Percentiles rank a stretch among this genome's conserved stretches.
phyloP scores from a whole-genome alignment of 805 yeast genomes.

The Kodamaea restingae region DNA sequence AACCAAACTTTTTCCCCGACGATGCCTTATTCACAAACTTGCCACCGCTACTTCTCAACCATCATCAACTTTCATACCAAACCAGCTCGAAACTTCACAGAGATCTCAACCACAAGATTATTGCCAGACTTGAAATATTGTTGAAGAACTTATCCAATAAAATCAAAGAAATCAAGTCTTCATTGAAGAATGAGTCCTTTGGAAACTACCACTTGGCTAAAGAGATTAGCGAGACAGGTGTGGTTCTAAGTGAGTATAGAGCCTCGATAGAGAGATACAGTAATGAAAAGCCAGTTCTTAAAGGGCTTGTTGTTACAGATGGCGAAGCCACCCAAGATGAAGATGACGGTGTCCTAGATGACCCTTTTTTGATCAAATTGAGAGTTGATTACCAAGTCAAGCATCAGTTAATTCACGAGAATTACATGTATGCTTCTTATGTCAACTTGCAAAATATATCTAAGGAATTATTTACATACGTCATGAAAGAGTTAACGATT shows the following conservation, averaged over 20 bases:
- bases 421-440: constrained; percentile 39
- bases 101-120: constrained; percentile 30
- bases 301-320: constrained; percentile 17
- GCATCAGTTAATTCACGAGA: constrained; percentile 38
- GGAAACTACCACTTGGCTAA: constrained; percentile 32
- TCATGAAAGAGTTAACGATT: constrained; percentile 33
- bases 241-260: constrained; percentile 38
- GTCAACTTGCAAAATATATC: constrained; percentile 40
- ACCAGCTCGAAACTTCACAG: constrained; percentile 26
- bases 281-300: constrained; percentile 32
- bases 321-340: constrained; percentile 20
- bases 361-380: constrained; percentile 40
- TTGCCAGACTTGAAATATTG: constrained; percentile 36
- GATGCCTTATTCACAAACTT: constrained; percentile 24
- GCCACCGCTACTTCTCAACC: constrained; percentile 31
- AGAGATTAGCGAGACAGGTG: constrained; percentile 57
- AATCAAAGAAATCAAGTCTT: constrained; percentile 39
- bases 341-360: constrained; percentile 28
- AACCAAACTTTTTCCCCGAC: constrained; percentile 22
- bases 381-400: constrained; percentile 38
- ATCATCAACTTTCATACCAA: constrained; percentile 28
- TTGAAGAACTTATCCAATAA: constrained; percentile 32
- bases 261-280: constrained; percentile 32
- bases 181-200: constrained; percentile 39
- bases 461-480: constrained; percentile 33